Evolutionary conservation across 2,329 filamentous ascomycete genomes (phyloP), one percentile per base, ranked within the genome.

Genomic region (Penicillium sp.): DNA sequence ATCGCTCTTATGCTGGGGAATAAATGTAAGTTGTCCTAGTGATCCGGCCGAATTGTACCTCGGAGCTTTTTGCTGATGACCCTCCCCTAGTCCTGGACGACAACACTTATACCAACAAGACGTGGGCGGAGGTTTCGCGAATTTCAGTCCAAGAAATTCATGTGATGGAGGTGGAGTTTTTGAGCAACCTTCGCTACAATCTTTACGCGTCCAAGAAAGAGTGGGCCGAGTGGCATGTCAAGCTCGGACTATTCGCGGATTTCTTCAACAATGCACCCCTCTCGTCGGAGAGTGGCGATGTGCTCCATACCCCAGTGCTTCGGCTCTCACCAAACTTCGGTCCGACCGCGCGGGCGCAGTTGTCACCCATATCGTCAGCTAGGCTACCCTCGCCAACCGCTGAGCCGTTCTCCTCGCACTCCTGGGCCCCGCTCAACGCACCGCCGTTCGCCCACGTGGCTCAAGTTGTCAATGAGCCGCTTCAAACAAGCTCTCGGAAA

Each of bases 41-140:
- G 26, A 26, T 26, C 11, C 31, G 29, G 5, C 1, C 31, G 26
- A 51, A 8, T 7, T 30, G 38, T 9, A 19, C 29, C 17, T 9
- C 19, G 19, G 8, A 8, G 8, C 21, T 47, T 46, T 56, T 15
- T 26, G 31, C 31, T 41, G 54, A 61, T 59, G 30, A 60, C 70
- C 71, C 69, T 21, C 38, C 50, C 48, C 2, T 65, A 92, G 90
- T 98, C 75, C 82, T 99, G 70, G 95, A 99, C 74, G 95, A 99
- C 77, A 99, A 98, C 76, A 98, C 95, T 0, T 99, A 99, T 79
- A 98, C 95, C 44, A 99, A 99, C 82, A 97, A 98, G 83, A 99
- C 95, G 0, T 99, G 95, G 95, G 95, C 94, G 2, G 95, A 99
- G 71, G 95, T 99, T 11, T 98, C 95, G 0, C 91, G 91, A 49